Conservation (phyloP, 2,329 filamentous ascomycete species). For the Ambrosiella cleistominuta region DNA sequence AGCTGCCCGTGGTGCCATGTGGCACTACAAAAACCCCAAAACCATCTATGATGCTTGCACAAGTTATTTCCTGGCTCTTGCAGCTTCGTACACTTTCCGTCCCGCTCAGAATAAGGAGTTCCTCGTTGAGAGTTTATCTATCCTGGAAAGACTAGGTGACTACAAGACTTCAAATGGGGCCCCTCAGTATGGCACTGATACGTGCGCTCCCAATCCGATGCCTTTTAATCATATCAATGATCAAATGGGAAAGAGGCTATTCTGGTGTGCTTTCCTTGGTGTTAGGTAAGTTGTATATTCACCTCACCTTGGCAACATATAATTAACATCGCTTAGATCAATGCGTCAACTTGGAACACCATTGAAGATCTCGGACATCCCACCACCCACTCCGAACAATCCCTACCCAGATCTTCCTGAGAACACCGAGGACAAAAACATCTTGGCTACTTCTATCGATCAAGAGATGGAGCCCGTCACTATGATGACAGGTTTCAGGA, state of each 20-base stretch:
- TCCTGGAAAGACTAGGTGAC: conserved; percentile 19
- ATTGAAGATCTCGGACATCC: conserved; percentile 54
- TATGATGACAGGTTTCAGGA: conserved; percentile 62
- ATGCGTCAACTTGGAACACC: conserved; percentile 61
- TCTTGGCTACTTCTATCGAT: conserved; percentile 50
- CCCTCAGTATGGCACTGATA: conserved; percentile 14
- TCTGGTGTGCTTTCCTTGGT: conserved; percentile 67
- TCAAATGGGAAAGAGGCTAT: conserved; percentile 60
- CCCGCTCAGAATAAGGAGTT: conserved; percentile 52
- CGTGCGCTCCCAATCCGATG: conserved; percentile 27
- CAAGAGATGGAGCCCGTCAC: conserved; percentile 54
- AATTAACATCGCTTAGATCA: conserved; percentile 31
- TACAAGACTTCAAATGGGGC: conserved; percentile 22
- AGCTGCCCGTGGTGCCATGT: conserved; percentile 42
- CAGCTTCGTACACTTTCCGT: conserved; percentile 49
- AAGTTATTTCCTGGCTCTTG: conserved; percentile 57
- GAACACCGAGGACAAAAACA: conserved; percentile 71
- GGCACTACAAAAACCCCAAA: conserved; percentile 29
- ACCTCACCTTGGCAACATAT: conserved; percentile 13
- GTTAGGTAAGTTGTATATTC: conserved; percentile 34
- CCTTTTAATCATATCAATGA: conserved; percentile 52
- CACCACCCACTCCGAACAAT: conserved; percentile 56
- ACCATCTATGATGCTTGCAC: conserved; percentile 44
- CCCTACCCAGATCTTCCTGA: conserved; percentile 64
- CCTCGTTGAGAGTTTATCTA: conserved; percentile 52